These are phyloP conservation scores for Lachnellula occidentalis DNA, from an alignment of 2,329 filamentous ascomycete genomes.

Conservation along the genomic window DNA sequence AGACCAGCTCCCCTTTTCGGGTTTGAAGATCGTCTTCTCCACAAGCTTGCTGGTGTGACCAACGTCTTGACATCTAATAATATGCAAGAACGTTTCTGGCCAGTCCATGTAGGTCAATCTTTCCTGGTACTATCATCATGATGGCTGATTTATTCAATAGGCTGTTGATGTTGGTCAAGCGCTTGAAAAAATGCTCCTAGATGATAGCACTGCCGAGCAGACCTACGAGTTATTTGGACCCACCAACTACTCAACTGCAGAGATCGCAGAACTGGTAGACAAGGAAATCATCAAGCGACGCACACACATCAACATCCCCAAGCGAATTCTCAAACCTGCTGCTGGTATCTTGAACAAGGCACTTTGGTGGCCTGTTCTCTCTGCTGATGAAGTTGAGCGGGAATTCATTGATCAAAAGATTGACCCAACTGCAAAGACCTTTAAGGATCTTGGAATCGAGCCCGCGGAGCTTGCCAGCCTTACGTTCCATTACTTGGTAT, in stretches of 20 bases:
- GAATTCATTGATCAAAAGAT: slow-evolving; percentile 93
- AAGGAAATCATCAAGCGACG: slow-evolving; percentile 87
- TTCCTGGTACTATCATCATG: too few relatives aligned
- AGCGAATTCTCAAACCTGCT: slow-evolving; percentile 68
- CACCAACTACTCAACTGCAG: slow-evolving; percentile 81
- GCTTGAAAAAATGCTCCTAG: slow-evolving; percentile 82
- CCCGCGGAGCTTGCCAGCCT: slow-evolving; percentile 79
- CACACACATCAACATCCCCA: slow-evolving; percentile 87
- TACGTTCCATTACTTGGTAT: slow-evolving; percentile 90
- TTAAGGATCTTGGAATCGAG: slow-evolving; percentile 87
- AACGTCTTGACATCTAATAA: slow-evolving; percentile 89
- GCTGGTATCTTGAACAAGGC: slow-evolving; percentile 71
- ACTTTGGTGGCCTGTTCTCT: slow-evolving; percentile 84
- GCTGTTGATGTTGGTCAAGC: slow-evolving; percentile 86
- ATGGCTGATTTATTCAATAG: slow-evolving; percentile 36
- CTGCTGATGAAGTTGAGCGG: slow-evolving; percentile 79
- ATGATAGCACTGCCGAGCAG: slow-evolving; percentile 83
- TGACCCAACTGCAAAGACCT: slow-evolving; percentile 87
- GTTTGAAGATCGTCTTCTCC: slow-evolving; percentile 86
- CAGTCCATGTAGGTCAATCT: slow-evolving; percentile 67
- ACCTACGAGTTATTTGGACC: slow-evolving; percentile 95
- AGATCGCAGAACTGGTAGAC: slow-evolving; percentile 85
- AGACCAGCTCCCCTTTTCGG: slow-evolving; percentile 91
- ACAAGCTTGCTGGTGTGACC: slow-evolving; percentile 72
- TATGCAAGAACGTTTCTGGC: slow-evolving; percentile 86